phyloP scores from a whole-genome alignment of 306 rosid genomes.

The Prunus persica region Prunus_persica_NCBIv2 NC_034016.1:21518001-21518500 shows the following conservation, averaged over 20 bases:
- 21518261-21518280: background rate
- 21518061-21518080: constrained; percentile 60
- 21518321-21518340: background rate
- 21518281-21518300: background rate
- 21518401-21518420: background rate
- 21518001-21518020: background rate
- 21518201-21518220: background rate
- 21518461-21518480: background rate
- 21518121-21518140: constrained; percentile 45
- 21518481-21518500: background rate
- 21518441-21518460: background rate
- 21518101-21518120: constrained; percentile 40
- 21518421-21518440: background rate
- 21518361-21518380: background rate
- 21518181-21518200: background rate
- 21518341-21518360: background rate
- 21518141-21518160: background rate
- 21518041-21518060: background rate
- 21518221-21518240: background rate
- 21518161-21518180: no score
- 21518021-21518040: background rate
- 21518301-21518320: background rate
- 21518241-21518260: background rate
- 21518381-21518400: background rate
- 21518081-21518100: constrained; percentile 42